Evolutionary conservation across 2,329 filamentous ascomycete species (phyloP).

Genomic region (Alternaria gansuensis): DNA sequence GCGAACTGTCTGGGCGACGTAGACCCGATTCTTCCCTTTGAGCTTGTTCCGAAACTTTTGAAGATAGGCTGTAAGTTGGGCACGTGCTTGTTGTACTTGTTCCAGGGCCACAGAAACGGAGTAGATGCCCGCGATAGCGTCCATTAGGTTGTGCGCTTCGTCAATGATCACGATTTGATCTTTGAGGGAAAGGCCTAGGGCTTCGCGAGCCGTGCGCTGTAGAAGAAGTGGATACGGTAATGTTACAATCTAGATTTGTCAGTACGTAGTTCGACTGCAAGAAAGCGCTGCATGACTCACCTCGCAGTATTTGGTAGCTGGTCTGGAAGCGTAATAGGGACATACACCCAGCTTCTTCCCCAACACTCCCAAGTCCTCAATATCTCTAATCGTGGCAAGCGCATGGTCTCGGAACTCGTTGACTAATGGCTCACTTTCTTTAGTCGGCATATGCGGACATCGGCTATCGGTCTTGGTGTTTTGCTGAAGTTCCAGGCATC

Average conservation of each 20-base stretch:
- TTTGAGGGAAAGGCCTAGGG: conserved; percentile 84
- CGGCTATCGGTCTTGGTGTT: conserved; percentile 68
- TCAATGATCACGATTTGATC: conserved; percentile 94
- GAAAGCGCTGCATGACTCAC: conserved; percentile 46
- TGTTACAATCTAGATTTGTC: conserved; percentile 72
- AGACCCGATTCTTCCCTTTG: conserved; percentile 89
- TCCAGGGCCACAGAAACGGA: conserved; percentile 77
- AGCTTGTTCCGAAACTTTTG: conserved; percentile 87
- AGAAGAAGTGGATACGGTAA: conserved; percentile 90
- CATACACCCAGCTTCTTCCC: conserved; percentile 84
- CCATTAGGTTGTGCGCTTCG: conserved; percentile 97
- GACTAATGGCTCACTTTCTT: conserved; percentile 74
- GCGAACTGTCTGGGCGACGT: conserved; percentile 85
- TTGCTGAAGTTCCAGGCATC: conserved; percentile 89
- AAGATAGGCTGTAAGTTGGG: conserved; percentile 82
- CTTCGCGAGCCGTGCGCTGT: conserved; percentile 86
- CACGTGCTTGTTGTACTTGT: conserved; percentile 76
- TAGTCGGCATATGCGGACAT: conserved; percentile 80
- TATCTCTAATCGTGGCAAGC: conserved; percentile 86
- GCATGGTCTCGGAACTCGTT: conserved; percentile 86
- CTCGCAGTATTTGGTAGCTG: conserved; percentile 82
- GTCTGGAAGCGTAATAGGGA: conserved; percentile 94
- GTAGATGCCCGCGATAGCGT: conserved; percentile 87
- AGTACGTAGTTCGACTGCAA: conserved; percentile 9
- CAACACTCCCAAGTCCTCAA: conserved; percentile 84